These are phyloP conservation scores for Phaeophleospora eucalypticola DNA, from an alignment of 2,329 filamentous ascomycete genomes.

Conservation along the genomic window DNA sequence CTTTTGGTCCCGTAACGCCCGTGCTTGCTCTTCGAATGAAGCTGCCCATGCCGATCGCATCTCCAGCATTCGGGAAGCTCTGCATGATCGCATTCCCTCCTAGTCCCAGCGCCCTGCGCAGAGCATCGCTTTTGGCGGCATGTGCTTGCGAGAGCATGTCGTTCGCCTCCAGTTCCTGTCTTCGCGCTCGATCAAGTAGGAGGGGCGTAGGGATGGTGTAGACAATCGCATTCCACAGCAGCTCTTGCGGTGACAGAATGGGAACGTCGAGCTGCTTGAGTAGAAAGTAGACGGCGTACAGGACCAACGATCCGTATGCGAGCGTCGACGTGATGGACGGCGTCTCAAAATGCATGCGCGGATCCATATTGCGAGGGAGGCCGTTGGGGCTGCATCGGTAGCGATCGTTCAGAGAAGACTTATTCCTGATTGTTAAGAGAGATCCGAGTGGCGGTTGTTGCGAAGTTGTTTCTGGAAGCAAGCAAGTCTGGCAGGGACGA, in stretches of 20 bases:
- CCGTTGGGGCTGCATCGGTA: constrained; percentile 8
- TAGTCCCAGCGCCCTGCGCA: constrained; percentile 37
- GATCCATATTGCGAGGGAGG: constrained; percentile 19
- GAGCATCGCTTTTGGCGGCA: constrained; percentile 36
- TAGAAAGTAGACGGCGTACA: constrained; percentile 32
- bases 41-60: constrained; percentile 24
- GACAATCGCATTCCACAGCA: constrained; percentile 61
- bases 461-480: not conserved
- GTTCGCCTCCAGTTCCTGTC: constrained; percentile 27
- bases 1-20: constrained; percentile 11
- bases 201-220: constrained; percentile 54
- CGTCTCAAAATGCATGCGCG: constrained; percentile 19
- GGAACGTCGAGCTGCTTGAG: constrained; percentile 29
- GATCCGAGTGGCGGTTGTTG: too few relatives aligned
- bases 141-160: constrained; percentile 31
- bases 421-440: not conserved
- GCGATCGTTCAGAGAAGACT: not conserved
- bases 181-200: constrained; percentile 53
- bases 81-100: constrained; percentile 36
- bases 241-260: constrained; percentile 41
- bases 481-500: not conserved
- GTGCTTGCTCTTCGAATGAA: constrained; percentile 29
- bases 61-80: constrained; percentile 31
- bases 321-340: constrained; percentile 20
- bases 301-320: constrained; percentile 24